These are phyloP conservation scores for Crucibulum laeve DNA, from an alignment of 768 basidiomycete genomes.

Conservation along the genomic window DNA sequence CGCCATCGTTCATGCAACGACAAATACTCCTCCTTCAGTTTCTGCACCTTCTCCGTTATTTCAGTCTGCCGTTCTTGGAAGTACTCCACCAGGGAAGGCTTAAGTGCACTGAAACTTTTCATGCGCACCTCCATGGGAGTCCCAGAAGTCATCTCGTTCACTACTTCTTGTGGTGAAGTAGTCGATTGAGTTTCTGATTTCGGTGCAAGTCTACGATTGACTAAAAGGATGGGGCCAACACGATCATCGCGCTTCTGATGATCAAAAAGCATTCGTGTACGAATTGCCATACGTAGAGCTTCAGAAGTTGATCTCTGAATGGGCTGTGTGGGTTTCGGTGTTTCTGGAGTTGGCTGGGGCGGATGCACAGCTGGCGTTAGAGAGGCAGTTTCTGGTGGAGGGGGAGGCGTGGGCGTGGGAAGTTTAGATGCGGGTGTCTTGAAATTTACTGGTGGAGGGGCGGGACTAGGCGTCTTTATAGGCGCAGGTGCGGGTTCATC, in stretches of 20 bases:
- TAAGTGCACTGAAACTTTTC: constrained; percentile 32
- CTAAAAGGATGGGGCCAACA: constrained; percentile 56
- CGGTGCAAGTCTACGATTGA: constrained; percentile 47
- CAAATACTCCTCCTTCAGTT: constrained; percentile 63
- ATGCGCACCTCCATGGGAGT: constrained; percentile 27
- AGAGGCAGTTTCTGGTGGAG: too few relatives aligned
- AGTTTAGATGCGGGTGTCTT: too few relatives aligned
- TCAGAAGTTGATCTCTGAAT: constrained; percentile 53
- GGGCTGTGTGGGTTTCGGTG: constrained; percentile 33
- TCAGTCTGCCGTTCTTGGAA: constrained; percentile 49
- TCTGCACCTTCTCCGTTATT: constrained; percentile 49
- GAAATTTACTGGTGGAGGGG: too few relatives aligned
- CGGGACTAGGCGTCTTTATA: constrained; percentile 1
- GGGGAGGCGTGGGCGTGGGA: too few relatives aligned
- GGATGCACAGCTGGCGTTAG: constrained; percentile 1
- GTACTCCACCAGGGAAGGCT: constrained; percentile 47
- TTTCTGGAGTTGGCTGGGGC: constrained; percentile 15
- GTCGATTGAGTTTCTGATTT: constrained; percentile 21
- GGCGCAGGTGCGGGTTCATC: constrained; percentile 2
- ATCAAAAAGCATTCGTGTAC: constrained; percentile 57
- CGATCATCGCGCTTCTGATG: constrained; percentile 59
- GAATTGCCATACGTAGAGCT: constrained; percentile 58
- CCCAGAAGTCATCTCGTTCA: constrained; percentile 42
- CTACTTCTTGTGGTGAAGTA: constrained; percentile 33
- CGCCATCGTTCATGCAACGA: constrained; percentile 69